Base-by-base conservation (phyloP, 2,329 filamentous ascomycete species). In the Sporothrix luriei region DNA sequence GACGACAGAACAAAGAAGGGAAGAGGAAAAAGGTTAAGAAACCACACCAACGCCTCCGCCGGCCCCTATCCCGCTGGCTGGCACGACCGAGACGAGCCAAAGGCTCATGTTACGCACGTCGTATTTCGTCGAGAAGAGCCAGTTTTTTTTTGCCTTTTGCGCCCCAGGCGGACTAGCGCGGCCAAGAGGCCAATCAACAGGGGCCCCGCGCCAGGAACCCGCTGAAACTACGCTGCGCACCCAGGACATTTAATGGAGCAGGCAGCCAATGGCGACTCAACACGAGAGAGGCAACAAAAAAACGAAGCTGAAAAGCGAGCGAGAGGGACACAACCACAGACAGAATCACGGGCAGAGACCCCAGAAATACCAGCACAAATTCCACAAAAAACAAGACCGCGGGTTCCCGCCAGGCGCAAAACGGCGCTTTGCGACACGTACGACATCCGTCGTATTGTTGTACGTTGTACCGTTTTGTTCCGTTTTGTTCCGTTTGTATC, bases 31-130 rank as follows among this genome's bases (percentile, higher is more conserved):
- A 66, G 46, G 24, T 16, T 40, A 66, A 54, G 54, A 40, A 49
- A 49, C 64, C 64, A 49, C 64, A 49, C 43, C 48, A 66, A 26
- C n/a, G 48, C 21, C 65, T 54, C 48, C 51, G 51, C 65, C 54
- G 54, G 6, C 29, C 65, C 49, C 51, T 54, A 26, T 66, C 49
- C 21, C 33, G 19, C 52, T 14, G 33, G 26, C n/a, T 57, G 5
- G 26, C 52, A n/a, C 26, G 51, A 26, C 21, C 21, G 21, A 29
- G 21, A 26, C 51, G 51, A 14, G 14, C 14, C 40, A 33, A 33
- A 33, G 4, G 5, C 6, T 6, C 4, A 33, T 33, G 40, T 14
- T 13, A 14, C 40, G n/a, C 14, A 43, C 40, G 40, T 16, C 40
- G 40, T 46, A 46, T 46, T 46, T 46, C 14, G 40, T 46, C 16